Evolutionary conservation across 2,329 filamentous ascomycete genomes (phyloP), one percentile per base, ranked within the genome.

Genomic region (Monosporascus cannonballus): DNA sequence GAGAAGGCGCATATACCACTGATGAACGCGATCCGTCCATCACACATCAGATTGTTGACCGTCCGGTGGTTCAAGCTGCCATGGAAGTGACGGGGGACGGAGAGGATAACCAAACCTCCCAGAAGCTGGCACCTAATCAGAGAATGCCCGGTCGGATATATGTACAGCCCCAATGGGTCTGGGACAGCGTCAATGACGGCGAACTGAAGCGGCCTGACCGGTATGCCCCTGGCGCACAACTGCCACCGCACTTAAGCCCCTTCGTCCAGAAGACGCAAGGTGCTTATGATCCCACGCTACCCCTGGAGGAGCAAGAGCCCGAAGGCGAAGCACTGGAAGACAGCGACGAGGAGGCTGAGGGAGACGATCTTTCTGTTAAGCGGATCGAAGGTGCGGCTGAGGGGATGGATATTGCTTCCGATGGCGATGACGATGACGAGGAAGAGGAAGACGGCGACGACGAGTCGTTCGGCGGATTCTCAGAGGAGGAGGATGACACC

Each of bases 91-190:
- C 76, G 47, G 75, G 69, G 20, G 74, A 74, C 45, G 74, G 61
- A 27, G 79, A 81, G 58, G 83, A 86, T 61, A 85, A 80, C 70
- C 83, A 82, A 72, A 87, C 76, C 56, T 74, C 74, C 47, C 81
- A 79, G 68, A 81, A 78, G 68, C 72, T 84, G 51, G 76, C 69
- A 25, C 71, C 71, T 54, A 87, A 89, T 64, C 84, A 84, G 58
- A 84, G 91, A 56, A 87, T 97, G 56, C 91, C 93, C n/a, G 93
- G 93, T 37, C 82, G 94, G 59, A 90, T 85, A 58, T 99, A 99
- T 63, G 75, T 99, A 52, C 94, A 99, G 74, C 94, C 94, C 20
- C 94, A 99, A 69, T 99, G 95, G 93, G 85, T 99, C 4, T 99
- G 94, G 94, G 94, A 99, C 67, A 93, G 89, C 64, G 76, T 96